A percentile compares a stretch with the other conserved stretches of the same genome.
These are phyloP conservation scores for Yamadazyma takamatsuzukensis DNA, from an alignment of 805 yeast genomes.

Conservation along the genomic window DNA sequence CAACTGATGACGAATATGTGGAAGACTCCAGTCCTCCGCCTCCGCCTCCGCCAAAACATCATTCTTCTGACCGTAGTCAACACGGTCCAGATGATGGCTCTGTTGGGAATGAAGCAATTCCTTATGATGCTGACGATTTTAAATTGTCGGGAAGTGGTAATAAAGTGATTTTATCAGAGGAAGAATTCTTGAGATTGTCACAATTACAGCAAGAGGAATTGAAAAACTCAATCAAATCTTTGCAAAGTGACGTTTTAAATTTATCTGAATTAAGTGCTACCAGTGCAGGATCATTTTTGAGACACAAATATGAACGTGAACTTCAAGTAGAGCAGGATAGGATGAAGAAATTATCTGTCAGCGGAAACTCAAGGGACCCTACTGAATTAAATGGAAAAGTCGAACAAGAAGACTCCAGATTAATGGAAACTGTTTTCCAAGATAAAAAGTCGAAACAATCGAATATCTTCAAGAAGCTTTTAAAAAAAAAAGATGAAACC, in stretches of 20 bases:
- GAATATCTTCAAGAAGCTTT: conserved; percentile 42
- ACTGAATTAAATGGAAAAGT: conserved; percentile 11
- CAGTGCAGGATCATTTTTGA: conserved; percentile 78
- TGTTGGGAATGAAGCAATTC: conserved; percentile 14
- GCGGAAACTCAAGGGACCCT: no score
- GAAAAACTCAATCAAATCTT: conserved; percentile 37
- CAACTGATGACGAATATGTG: conserved; percentile 26
- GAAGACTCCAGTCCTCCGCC: conserved; percentile 44
- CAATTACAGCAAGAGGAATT: conserved; percentile 35
- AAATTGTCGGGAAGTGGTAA: conserved; percentile 21
- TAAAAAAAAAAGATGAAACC: conserved; percentile 24
- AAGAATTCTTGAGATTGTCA: conserved; percentile 24
- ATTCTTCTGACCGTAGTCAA: conserved; percentile 7
- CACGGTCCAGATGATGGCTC: conserved; percentile 2
- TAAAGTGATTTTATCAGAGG: conserved; percentile 19
- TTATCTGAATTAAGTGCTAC: conserved; percentile 80
- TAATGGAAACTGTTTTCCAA: conserved; percentile 41
- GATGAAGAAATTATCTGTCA: conserved; percentile 19
- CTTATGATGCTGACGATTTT: conserved; percentile 38
- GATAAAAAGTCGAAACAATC: conserved; percentile 42
- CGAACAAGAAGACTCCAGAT: conserved; percentile 10
- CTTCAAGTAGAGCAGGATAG: conserved; percentile 19
- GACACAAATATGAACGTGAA: conserved; percentile 59
- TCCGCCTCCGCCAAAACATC: conserved; percentile 37
- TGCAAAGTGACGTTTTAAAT: conserved; percentile 44